Evolutionary conservation across 2,329 filamentous ascomycete genomes (phyloP).

Genomic region (Paecilomyces formosus): DNA sequence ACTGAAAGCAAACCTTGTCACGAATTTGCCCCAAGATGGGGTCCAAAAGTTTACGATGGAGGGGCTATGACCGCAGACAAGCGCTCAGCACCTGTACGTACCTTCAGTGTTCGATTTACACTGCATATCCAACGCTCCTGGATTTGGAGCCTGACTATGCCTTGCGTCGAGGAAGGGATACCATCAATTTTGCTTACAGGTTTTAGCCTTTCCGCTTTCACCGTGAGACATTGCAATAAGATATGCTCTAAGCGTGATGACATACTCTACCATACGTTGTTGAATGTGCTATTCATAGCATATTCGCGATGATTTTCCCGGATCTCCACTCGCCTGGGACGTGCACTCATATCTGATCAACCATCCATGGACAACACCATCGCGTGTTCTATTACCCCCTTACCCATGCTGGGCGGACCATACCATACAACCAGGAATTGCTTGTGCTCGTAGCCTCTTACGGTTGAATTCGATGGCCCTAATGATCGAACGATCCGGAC

Average conservation of each 20-base stretch:
- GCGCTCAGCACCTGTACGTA: neutral
- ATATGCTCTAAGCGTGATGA: too few species aligned
- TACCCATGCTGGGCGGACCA: neutral
- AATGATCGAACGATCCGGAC: neutral
- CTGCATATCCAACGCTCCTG: neutral
- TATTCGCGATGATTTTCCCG: neutral
- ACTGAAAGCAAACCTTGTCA: neutral
- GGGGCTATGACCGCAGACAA: neutral
- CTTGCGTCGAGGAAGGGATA: neutral
- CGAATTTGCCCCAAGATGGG: neutral
- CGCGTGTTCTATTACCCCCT: neutral
- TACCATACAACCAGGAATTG: neutral
- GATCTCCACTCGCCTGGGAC: neutral
- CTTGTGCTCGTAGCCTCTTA: neutral
- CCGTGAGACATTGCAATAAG: neutral
- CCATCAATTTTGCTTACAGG: neutral
- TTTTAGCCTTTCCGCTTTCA: neutral
- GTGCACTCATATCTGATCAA: neutral
- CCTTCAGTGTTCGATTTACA: neutral
- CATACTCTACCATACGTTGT: too few species aligned
- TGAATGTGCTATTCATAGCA: neutral
- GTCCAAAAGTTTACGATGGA: neutral
- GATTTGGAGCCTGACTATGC: neutral
- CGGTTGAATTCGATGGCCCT: neutral
- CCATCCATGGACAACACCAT: neutral